Evolutionary conservation across 208 protist genomes (phyloP).

Genomic region (Angomonas desouzai): DNA sequence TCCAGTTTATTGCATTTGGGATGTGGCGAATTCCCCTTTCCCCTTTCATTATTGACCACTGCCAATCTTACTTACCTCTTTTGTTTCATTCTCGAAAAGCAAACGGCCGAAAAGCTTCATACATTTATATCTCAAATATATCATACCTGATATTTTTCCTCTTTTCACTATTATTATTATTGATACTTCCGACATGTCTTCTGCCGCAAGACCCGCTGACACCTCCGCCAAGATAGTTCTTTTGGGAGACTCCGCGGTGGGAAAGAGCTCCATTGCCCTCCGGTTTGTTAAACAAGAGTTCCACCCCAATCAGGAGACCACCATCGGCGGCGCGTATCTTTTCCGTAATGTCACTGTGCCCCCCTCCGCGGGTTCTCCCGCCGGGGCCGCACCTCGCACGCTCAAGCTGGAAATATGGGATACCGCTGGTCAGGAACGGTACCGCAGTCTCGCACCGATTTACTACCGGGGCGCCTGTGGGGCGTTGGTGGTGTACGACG

Average conservation of each 20-base stretch:
- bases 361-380: conserved; percentile 10
- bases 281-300: conserved; percentile 89
- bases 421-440: conserved; percentile 91
- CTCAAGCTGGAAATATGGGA: conserved; percentile 92
- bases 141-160: not conserved
- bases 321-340: conserved; percentile 87
- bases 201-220: conserved; percentile 10
- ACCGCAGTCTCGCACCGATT: conserved; percentile 87
- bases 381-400: conserved; percentile 21
- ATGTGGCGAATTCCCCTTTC: no score
- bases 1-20: no score
- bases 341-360: conserved; percentile 71
- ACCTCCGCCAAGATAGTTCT: conserved; percentile 83
- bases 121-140: no score
- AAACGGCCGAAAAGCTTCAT: no score
- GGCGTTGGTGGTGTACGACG: conserved; percentile 97
- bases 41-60: not conserved
- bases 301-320: conserved; percentile 74
- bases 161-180: not conserved
- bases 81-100: no score
- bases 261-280: conserved; percentile 85
- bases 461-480: conserved; percentile 92
- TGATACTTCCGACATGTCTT: not conserved
- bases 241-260: conserved; percentile 84
- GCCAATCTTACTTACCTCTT: conserved; percentile 4